A percentile compares a stretch with the other conserved stretches of the same genome.
Conservation (phyloP, 495 filamentous ascomycete species). For the Tuber aestivum region DNA sequence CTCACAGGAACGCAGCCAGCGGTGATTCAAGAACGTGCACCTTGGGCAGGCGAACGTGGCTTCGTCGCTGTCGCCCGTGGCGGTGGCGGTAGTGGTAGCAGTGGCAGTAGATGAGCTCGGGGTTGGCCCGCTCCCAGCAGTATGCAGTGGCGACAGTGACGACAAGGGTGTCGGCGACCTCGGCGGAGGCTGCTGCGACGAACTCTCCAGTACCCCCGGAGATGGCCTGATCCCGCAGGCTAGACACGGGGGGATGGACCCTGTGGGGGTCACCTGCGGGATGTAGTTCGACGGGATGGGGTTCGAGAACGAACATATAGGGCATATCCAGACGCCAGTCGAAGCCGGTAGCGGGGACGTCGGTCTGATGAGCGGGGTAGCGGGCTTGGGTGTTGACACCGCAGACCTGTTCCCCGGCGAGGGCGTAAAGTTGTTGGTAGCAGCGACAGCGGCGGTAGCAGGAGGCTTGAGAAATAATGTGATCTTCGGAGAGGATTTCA, state of each 20-base stretch:
- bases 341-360: constrained; percentile 48
- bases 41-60: constrained; percentile 66
- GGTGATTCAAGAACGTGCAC: constrained; percentile 92
- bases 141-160: constrained; percentile 41
- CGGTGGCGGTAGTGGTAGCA: not conserved
- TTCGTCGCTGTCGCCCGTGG: constrained; percentile 31
- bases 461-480: constrained; percentile 69
- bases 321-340: constrained; percentile 90
- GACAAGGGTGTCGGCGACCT: constrained; percentile 30
- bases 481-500: constrained; percentile 93
- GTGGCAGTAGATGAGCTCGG: constrained; percentile 5
- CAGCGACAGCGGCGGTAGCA: constrained; percentile 49
- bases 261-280: constrained; percentile 62
- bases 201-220: constrained; percentile 44
- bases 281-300: constrained; percentile 90
- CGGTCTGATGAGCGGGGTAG: constrained; percentile 50
- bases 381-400: constrained; percentile 50
- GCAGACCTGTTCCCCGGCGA: constrained; percentile 48
- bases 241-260: constrained; percentile 75
- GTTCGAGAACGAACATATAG: constrained; percentile 97
- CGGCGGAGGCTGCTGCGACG: constrained; percentile 34
- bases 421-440: constrained; percentile 41
- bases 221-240: constrained; percentile 92
- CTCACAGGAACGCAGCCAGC: constrained; percentile 77
- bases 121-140: constrained; percentile 21